These are phyloP conservation scores for Penicillium sclerotigenum DNA, from an alignment of 2,329 filamentous ascomycete species.

Conservation along the genomic window DNA sequence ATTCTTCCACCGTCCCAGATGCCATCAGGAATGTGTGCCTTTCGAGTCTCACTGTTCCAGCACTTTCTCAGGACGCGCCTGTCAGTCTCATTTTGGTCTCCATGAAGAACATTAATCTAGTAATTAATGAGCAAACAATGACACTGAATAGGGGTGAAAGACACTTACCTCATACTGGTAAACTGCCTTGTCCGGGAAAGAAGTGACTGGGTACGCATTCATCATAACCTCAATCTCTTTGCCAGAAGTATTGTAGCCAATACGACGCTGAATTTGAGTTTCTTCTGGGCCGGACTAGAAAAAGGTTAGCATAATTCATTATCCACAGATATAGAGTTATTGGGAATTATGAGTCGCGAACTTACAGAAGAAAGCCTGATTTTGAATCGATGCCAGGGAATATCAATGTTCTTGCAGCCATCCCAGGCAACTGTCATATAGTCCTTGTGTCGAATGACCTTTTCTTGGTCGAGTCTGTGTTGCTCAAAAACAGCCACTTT, in stretches of 20 bases:
- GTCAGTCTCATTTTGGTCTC: constrained; percentile 58
- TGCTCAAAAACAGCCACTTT: not conserved
- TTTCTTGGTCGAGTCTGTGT: constrained; percentile 1
- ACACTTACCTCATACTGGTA: constrained; percentile 80
- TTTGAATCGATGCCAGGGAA: constrained; percentile 8
- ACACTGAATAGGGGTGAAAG: not conserved
- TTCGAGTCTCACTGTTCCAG: constrained; percentile 60
- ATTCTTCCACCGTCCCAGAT: constrained; percentile 82
- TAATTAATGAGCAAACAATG: constrained; percentile 11
- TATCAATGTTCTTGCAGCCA: constrained; percentile 6
- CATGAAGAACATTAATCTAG: constrained; percentile 65
- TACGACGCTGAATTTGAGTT: not conserved
- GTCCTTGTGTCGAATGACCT: not conserved
- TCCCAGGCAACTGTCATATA: constrained; percentile 3
- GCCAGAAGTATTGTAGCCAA: constrained; percentile 55
- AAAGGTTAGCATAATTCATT: not conserved
- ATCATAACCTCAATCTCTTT: constrained; percentile 56
- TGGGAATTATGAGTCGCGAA: not conserved
- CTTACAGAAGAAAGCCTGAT: not conserved
- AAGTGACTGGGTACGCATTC: constrained; percentile 71
- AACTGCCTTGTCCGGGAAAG: constrained; percentile 60
- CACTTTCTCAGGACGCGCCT: constrained; percentile 65
- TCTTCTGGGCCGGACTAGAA: not conserved
- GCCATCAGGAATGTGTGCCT: constrained; percentile 35
- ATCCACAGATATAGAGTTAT: not conserved